Conservation (phyloP, 495 filamentous ascomycete species). For the Pseudomonodictys pantanalensis region DNA sequence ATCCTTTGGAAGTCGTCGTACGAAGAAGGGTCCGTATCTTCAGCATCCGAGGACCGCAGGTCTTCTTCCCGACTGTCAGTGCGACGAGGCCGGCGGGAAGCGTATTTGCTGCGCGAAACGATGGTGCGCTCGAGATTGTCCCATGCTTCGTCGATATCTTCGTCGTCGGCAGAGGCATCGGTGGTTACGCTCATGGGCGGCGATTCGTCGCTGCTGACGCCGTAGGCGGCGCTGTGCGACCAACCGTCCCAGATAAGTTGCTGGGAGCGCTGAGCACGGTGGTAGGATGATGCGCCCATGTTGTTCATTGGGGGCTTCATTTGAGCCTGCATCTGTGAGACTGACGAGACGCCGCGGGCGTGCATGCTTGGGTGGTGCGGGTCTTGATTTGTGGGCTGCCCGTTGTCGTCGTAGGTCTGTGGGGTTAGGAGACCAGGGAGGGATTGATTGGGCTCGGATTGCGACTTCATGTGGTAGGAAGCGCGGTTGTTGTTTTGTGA, state of each 20-base stretch:
- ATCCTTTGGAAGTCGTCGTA: not conserved
- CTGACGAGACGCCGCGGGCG: slow-evolving; percentile 30
- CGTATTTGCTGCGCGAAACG: not conserved
- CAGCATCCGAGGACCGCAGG: slow-evolving; percentile 20
- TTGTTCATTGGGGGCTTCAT: slow-evolving; percentile 14
- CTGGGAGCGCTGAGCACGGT: slow-evolving; percentile 11
- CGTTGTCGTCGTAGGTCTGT: slow-evolving; percentile 27
- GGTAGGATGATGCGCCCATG: not conserved
- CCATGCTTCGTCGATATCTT: slow-evolving; percentile 29
- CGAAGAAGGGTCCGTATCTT: slow-evolving; percentile 12
- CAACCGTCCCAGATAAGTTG: slow-evolving; percentile 29
- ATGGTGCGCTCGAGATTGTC: slow-evolving; percentile 10
- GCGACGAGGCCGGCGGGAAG: slow-evolving; percentile 9
- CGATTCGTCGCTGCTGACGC: slow-evolving; percentile 8
- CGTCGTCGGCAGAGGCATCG: slow-evolving; percentile 18
- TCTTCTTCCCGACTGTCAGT: slow-evolving; percentile 9
- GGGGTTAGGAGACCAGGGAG: slow-evolving; percentile 31
- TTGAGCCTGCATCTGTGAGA: slow-evolving; percentile 30
- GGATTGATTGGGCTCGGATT: slow-evolving; percentile 32
- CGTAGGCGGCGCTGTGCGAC: slow-evolving; percentile 24
- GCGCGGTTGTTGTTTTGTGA: slow-evolving; percentile 30
- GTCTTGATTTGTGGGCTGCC: slow-evolving; percentile 22
- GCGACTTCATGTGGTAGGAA: slow-evolving; percentile 32
- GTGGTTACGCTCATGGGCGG: slow-evolving; percentile 18
- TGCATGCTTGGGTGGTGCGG: slow-evolving; percentile 25